These are phyloP conservation scores for Bjerkandera adusta DNA, from an alignment of 1,284 basidiomycete genomes.

Conservation along the genomic window DNA sequence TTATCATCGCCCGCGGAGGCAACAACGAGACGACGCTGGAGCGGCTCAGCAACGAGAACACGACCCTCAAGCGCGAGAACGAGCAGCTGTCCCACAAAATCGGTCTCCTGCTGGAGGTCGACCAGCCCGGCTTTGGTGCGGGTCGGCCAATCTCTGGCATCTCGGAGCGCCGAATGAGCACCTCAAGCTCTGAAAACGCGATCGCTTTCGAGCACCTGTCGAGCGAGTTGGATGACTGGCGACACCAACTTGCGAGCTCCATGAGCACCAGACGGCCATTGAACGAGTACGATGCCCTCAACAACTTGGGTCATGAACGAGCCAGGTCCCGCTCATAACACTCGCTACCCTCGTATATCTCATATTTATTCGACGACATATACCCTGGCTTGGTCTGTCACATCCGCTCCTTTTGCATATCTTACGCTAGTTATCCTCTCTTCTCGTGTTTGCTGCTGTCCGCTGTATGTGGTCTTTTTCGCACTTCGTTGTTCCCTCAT, in stretches of 20 bases:
- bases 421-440: slow-evolving; percentile 35
- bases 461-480: slow-evolving; percentile 21
- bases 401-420: slow-evolving; percentile 50
- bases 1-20: slow-evolving; percentile 74
- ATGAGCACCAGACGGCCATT: slow-evolving; percentile 69
- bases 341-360: slow-evolving; percentile 19
- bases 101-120: slow-evolving; percentile 79
- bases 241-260: slow-evolving; percentile 73
- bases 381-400: slow-evolving; percentile 29
- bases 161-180: slow-evolving; percentile 64
- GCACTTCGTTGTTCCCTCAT: slow-evolving; percentile 17
- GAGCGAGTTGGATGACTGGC: slow-evolving; percentile 81
- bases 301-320: slow-evolving; percentile 49
- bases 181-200: slow-evolving; percentile 79
- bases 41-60: slow-evolving; percentile 76
- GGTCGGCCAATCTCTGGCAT: slow-evolving; percentile 62
- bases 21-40: slow-evolving; percentile 70
- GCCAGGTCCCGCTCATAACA: slow-evolving; percentile 65
- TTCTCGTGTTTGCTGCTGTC: slow-evolving; percentile 25
- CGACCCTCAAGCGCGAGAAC: slow-evolving; percentile 76
- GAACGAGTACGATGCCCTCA: slow-evolving; percentile 64
- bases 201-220: slow-evolving; percentile 72
- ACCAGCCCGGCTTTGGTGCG: slow-evolving; percentile 67
- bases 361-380: slow-evolving; percentile 33
- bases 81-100: slow-evolving; percentile 85